Percentiles rank a stretch among this genome's conserved stretches.
Evolutionary conservation across 192 early-diverging fungal genomes (phyloP).

Genomic region (Coemansia sp.): DNA sequence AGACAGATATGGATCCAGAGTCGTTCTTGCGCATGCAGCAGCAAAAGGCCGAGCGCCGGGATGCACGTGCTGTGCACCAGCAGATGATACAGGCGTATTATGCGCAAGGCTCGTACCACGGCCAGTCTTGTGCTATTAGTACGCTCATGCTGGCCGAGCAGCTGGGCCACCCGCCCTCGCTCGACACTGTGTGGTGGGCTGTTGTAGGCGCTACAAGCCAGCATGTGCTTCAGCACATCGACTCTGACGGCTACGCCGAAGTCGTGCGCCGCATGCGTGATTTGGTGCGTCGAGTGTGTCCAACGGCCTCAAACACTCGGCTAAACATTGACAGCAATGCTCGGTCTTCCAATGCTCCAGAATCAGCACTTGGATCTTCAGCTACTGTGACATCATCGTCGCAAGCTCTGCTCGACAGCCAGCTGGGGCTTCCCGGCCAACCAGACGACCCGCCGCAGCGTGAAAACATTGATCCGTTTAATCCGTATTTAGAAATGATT

Average conservation of each 20-base stretch:
- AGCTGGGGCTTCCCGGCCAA: conserved; percentile 12
- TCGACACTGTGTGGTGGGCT: conserved; percentile 82
- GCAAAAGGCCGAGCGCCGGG: conserved; percentile 25
- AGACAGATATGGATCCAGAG: conserved; percentile 43
- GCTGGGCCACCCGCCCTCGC: conserved; percentile 63
- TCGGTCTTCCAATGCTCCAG: background rate
- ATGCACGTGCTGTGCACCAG: conserved; percentile 39
- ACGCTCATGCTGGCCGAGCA: conserved; percentile 74
- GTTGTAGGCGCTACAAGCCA: conserved; percentile 81
- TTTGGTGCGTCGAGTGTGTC: conserved; percentile 64
- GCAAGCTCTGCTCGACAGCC: conserved; percentile 28
- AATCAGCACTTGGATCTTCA: background rate
- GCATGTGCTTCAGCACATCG: conserved; percentile 71
- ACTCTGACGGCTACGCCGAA: conserved; percentile 63
- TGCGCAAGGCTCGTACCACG: conserved; percentile 72
- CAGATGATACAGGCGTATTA: conserved; percentile 75
- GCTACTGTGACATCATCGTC: conserved; percentile 11
- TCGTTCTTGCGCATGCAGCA: conserved; percentile 53
- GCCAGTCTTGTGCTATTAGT: conserved; percentile 70
- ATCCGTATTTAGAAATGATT: conserved; percentile 23
- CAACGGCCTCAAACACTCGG: background rate
- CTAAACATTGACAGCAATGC: background rate
- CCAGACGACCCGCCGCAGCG: background rate
- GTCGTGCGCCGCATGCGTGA: conserved; percentile 66
- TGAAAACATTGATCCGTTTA: conserved; percentile 13